Evolutionary conservation across 768 basidiomycete genomes (phyloP), one percentile per base, ranked within the genome.

Genomic region (Gloeopeniophorella convolvens): DNA sequence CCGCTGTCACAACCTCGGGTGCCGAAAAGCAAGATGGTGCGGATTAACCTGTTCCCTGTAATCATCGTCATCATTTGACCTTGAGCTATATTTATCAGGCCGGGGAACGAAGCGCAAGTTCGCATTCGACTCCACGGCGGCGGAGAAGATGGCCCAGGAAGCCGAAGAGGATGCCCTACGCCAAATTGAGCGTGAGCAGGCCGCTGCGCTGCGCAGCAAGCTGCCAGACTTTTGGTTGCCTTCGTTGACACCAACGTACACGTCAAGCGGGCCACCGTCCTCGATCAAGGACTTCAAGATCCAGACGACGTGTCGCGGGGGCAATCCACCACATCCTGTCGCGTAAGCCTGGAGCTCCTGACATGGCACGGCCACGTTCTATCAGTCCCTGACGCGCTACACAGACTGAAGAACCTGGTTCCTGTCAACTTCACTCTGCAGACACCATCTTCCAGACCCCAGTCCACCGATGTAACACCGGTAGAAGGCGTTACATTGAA

Each of bases 191-290:
- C 74, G 75, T 28, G 92, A 96, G 64, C 87, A 89, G 58, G 84
- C 85, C 0, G 91, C 92, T 55, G 78, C 85, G 3, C 70, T 95
- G 49, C 88, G 85, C 51, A 78, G 80, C 52, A 96, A 97, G 65
- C 76, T 98, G 3, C 93, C 96, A 2, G 93, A 96, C 60, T 99
- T 96, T 65, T 99, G 96, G 96, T 73, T 99, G 32, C 93, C 93
- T 2, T 92, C 89, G 0, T 69, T 97, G 21, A 93, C 94, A 0
- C 94, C 94, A 0, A 94, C 78, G 37, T 80, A 87, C 66, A 69
- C 78, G 20, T 72, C 85, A 27, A 72, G 63, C 42, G 81, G 81
- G 0, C 75, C 73, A 9, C 83, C 83, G 2, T 74, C 72, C 23
- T 84, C 83, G 3, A 67, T 92, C 35, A 75, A 77, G 58, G 89